Base-by-base conservation (phyloP, 345 rosid species). In the Aethionema arabicum region DNA sequence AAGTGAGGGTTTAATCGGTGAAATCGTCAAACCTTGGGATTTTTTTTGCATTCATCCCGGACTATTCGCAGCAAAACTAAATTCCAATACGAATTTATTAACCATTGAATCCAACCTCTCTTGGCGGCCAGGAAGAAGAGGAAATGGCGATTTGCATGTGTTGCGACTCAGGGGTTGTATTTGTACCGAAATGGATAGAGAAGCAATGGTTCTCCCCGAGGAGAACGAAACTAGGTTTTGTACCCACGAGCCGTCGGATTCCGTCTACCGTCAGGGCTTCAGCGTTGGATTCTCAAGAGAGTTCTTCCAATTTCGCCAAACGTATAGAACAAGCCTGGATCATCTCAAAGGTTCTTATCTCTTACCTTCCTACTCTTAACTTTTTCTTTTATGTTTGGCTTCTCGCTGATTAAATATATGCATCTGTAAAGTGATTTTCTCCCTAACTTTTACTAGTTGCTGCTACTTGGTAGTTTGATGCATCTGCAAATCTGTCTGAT, bases 281-380 rank as follows among this genome's bases (percentile, higher is more conserved):
- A 2, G 56, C 61, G 56, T 83, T 92, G 40, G 92, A 91, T 74
- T 84, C 98, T 1, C 74, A 59, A 31, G 91, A 77, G 56, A 86
- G 83, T 63, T 88, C 96, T 39, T 82, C 92, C 5, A 72, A 82
- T 75, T 88, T 92, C 77, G 70, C 44, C 15, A 85, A 81, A 79
- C 92, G 96, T 41, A 83, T 83, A 80, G 98, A 92, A 63, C 92
- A 76, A 61, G 91, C 93, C 15, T 92, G 95, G 98, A 37, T 77
- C 57, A 86, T 92, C 69, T 86, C 98, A 53, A 90, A 92, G 92
- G 95, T 88, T 35, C 21, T 8, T 36, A 30, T 56, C 41, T 52
- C 38, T 8, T 2, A 6, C 56, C 21, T 36, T n/a, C 30, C 8
- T 52, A 1, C 1, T 16, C 15, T 3, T 3, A 16, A 44, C 45